These are phyloP conservation scores for Wallacemonas sp. DNA, from an alignment of 208 protist species.

Conservation along the genomic window DNA sequence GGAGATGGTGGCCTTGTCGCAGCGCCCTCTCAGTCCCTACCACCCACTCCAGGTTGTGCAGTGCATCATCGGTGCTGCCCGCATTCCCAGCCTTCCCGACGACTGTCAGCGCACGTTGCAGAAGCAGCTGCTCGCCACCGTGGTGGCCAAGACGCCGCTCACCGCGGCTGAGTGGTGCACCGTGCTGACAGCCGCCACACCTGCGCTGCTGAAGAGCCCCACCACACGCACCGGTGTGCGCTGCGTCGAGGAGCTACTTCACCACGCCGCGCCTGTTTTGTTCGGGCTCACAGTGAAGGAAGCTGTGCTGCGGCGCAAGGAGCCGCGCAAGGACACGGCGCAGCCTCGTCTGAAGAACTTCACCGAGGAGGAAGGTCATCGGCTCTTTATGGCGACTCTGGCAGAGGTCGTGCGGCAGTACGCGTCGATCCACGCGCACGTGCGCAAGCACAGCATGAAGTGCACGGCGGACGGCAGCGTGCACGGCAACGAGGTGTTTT, in stretches of 20 bases:
- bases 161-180: conserved; percentile 55
- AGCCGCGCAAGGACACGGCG: conserved; percentile 27
- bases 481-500: conserved; percentile 38
- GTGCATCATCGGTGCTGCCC: conserved; percentile 55
- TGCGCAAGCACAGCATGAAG: conserved; percentile 40
- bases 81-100: conserved; percentile 42
- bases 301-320: conserved; percentile 1
- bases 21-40: conserved; percentile 48
- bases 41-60: conserved; percentile 60
- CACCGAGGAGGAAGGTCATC: conserved; percentile 29
- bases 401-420: conserved; percentile 42
- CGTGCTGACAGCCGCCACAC: conserved; percentile 22
- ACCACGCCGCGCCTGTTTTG: conserved; percentile 42
- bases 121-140: conserved; percentile 48
- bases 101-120: conserved; percentile 62
- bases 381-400: conserved; percentile 46
- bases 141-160: conserved; percentile 43
- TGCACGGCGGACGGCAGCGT: background rate
- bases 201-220: conserved; percentile 30
- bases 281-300: conserved; percentile 28
- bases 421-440: conserved; percentile 39
- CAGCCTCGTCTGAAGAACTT: conserved; percentile 41
- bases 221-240: conserved; percentile 33
- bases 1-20: conserved; percentile 39
- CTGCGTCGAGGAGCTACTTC: conserved; percentile 63